phyloP scores from a whole-genome alignment of 495 filamentous ascomycete species.

The Ascodesmis nigricans region DNA sequence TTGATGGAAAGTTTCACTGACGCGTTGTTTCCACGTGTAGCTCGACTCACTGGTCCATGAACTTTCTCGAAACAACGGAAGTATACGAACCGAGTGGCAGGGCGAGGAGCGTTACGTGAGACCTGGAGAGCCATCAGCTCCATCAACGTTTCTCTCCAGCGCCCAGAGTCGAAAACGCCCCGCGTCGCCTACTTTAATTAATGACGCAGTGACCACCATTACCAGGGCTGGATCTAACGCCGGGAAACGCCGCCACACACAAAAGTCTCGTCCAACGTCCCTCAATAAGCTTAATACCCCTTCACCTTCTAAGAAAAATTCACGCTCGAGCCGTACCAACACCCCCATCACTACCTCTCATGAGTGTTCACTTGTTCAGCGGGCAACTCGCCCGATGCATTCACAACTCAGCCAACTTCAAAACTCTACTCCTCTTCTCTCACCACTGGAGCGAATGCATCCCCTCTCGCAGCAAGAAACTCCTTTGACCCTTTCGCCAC shows the following conservation, averaged over 20 bases:
- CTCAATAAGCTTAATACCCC: constrained; percentile 15
- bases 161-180: constrained; percentile 25
- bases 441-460: constrained; percentile 5
- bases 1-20: not conserved
- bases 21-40: constrained; percentile 19
- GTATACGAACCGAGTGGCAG: constrained; percentile 25
- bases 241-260: constrained; percentile 21
- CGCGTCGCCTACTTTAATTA: constrained; percentile 36
- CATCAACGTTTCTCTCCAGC: too few species aligned
- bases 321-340: constrained; percentile 19
- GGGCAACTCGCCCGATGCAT: constrained; percentile 20
- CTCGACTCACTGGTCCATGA: constrained; percentile 29
- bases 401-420: constrained; percentile 22
- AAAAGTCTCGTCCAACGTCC: constrained; percentile 14
- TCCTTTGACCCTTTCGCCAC: constrained; percentile 22
- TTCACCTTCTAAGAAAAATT: constrained; percentile 20
- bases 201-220: constrained; percentile 33
- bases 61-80: constrained; percentile 33
- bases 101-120: constrained; percentile 17
- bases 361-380: constrained; percentile 18
- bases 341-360: constrained; percentile 17
- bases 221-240: constrained; percentile 22
- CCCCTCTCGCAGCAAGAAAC: constrained; percentile 22
- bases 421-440: constrained; percentile 14
- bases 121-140: too few species aligned